Evolutionary conservation across 768 basidiomycete species (phyloP), one percentile per base, ranked within the genome.

Genomic region (Tricholoma sp.): DNA sequence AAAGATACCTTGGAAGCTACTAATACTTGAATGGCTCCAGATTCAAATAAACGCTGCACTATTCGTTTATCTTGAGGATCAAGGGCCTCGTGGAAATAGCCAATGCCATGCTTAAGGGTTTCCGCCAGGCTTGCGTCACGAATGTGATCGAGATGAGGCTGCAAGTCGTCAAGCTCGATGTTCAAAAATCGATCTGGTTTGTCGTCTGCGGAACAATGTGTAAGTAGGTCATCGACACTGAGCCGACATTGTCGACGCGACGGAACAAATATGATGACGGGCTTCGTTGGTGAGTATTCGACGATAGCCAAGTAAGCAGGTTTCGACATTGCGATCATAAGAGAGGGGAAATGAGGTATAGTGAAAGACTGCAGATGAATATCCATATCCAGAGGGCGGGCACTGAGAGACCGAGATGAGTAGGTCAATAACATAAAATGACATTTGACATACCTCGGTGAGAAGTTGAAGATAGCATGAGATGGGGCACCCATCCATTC

Each of bases 311-410:
- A 82, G 68, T 98, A 98, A 0, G 96, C 91, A 0, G 97, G 97
- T 68, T 98, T 98, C 8, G 95, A 94, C 97, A 99, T 98, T 45
- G 94, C 83, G 57, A 98, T 93, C 96, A 99, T 98, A 41, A 99
- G 77, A 0, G 94, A 97, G 0, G 97, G 94, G 84, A 96, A 97
- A 66, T 98, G 97, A n/a, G 94, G 92, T 47, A 94, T 91, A 28
- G 83, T 83, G 77, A 97, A 99, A 41, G 91, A 94, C 66, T 99
- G 97, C 7, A 99, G 75, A 66, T 98, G 95, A 49, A 99, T 94
- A 57, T 98, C 94, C 86, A 99, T 90, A 61, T 97, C 94, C 10
- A 98, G 74, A 2, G 96, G 94, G n/a, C 96, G 91, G 13, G 95
- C 94, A 62, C 93, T 93, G 24, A 61, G 0, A 70, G 13, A 54